Evolutionary conservation across 2,329 filamentous ascomycete species (phyloP).

Genomic region (Lachnellula willkommii): DNA sequence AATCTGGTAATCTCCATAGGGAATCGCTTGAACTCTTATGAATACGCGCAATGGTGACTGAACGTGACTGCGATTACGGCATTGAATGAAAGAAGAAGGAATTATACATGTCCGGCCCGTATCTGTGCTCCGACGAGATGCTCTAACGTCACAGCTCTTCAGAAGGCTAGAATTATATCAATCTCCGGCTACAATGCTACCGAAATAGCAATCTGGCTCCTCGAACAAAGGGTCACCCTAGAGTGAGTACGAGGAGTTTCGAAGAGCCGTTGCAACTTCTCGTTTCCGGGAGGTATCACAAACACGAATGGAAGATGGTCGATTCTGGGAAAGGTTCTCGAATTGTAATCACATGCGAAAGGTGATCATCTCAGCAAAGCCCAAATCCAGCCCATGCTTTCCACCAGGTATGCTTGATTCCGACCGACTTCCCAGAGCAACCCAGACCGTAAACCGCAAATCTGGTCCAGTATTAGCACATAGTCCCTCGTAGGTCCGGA

Average conservation of each 20-base stretch:
- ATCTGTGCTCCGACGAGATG: conserved; percentile 60
- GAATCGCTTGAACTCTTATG: no score
- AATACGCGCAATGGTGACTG: no score
- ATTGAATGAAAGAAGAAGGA: no score
- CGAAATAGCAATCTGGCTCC: conserved; percentile 31
- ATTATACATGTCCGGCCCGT: conserved; percentile 51
- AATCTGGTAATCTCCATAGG: no score
- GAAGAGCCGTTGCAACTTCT: conserved; percentile 24
- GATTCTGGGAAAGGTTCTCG: conserved; percentile 27
- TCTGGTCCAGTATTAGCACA: conserved; percentile 23
- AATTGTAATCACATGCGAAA: conserved; percentile 28
- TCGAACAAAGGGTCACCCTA: conserved; percentile 30
- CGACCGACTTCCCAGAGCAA: conserved; percentile 17
- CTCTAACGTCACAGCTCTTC: conserved; percentile 60
- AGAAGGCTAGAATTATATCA: conserved; percentile 42
- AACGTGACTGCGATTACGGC: no score
- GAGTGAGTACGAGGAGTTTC: conserved; percentile 33
- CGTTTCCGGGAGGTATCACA: conserved; percentile 11
- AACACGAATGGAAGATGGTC: conserved; percentile 18
- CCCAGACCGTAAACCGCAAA: conserved; percentile 25
- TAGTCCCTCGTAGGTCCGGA: neutral
- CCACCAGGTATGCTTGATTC: conserved; percentile 18
- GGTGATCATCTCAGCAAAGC: conserved; percentile 31
- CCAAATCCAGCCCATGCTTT: conserved; percentile 23
- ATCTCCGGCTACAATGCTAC: conserved; percentile 34